A percentile compares a stretch with the other conserved stretches of the same genome.
Evolutionary conservation across 2,329 filamentous ascomycete species (phyloP).

Genomic region (Acrocalymma vagum): DNA sequence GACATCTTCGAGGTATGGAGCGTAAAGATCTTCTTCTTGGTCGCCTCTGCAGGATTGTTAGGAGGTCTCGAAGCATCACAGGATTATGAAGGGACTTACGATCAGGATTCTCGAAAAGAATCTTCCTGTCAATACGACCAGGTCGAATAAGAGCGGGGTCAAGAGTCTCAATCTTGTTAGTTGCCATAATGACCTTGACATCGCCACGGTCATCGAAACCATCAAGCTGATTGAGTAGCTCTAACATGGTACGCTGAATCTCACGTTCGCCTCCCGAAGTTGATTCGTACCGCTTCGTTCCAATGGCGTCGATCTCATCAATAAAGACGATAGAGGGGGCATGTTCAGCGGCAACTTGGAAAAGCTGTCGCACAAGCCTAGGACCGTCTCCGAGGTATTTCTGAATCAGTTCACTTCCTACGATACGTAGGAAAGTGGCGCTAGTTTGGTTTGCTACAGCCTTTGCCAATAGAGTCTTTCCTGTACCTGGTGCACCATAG

Average conservation of each 20-base stretch:
- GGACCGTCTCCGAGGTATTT: constrained; percentile 98
- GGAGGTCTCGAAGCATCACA: constrained; percentile 1
- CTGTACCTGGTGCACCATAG: constrained; percentile 95
- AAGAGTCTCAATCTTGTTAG: constrained; percentile 98
- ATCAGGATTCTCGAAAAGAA: constrained; percentile 78
- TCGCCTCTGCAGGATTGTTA: constrained; percentile 81
- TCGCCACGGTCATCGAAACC: constrained; percentile 98
- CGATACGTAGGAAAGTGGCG: constrained; percentile 95
- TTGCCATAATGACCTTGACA: constrained; percentile 99
- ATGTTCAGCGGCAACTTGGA: constrained; percentile 94
- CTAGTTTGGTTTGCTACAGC: constrained; percentile 99
- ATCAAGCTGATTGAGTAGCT: constrained; percentile 96
- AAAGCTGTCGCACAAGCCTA: constrained; percentile 92
- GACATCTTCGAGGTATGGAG: constrained; percentile 99
- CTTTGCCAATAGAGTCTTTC: constrained; percentile 95
- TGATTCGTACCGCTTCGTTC: constrained; percentile 98
- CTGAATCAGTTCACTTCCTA: constrained; percentile 96
- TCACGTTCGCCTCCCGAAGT: constrained; percentile 97
- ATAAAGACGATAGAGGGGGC: constrained; percentile 98
- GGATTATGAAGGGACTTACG: constrained; percentile 55
- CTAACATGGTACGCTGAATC: constrained; percentile 97
- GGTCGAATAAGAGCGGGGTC: constrained; percentile 96
- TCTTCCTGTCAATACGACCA: constrained; percentile 98
- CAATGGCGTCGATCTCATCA: constrained; percentile 98
- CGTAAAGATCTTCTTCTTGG: constrained; percentile 96